Evolutionary conservation across 1,284 basidiomycete genomes (phyloP).

Genomic region (Boletus subluridellus): DNA sequence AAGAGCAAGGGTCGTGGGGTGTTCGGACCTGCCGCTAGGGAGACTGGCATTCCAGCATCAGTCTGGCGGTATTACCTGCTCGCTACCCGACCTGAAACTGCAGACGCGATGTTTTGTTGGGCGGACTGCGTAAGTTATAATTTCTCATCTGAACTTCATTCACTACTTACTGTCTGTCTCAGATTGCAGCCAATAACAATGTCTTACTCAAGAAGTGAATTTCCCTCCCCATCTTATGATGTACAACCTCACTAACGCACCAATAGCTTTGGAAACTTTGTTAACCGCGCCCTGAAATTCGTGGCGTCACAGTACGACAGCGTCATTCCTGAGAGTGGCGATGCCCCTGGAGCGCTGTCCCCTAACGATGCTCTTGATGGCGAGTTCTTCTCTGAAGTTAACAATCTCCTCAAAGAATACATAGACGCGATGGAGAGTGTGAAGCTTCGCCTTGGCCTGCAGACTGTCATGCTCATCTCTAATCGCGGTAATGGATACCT

Average conservation of each 20-base stretch:
- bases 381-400: conserved; percentile 81
- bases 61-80: conserved; percentile 99
- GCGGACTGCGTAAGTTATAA: conserved; percentile 69
- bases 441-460: conserved; percentile 85
- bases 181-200: conserved; percentile 92
- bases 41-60: conserved; percentile 88
- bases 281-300: conserved; percentile 94
- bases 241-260: conserved; percentile 9
- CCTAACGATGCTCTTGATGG: conserved; percentile 67
- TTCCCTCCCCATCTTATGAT: background rate
- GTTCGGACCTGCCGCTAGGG: conserved; percentile 92
- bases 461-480: conserved; percentile 88
- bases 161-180: background rate
- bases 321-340: conserved; percentile 74
- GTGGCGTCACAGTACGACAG: conserved; percentile 83
- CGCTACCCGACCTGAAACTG: conserved; percentile 89
- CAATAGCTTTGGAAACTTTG: conserved; percentile 90
- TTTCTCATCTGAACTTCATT: background rate
- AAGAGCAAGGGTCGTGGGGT: conserved; percentile 97
- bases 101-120: conserved; percentile 98
- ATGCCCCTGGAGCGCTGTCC: conserved; percentile 63
- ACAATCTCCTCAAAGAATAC: conserved; percentile 78
- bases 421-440: conserved; percentile 87
- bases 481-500: conserved; percentile 93
- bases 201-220: conserved; percentile 89